Base-by-base conservation (phyloP, 2,329 filamentous ascomycete genomes). In the Sporothrix phasma region DNA sequence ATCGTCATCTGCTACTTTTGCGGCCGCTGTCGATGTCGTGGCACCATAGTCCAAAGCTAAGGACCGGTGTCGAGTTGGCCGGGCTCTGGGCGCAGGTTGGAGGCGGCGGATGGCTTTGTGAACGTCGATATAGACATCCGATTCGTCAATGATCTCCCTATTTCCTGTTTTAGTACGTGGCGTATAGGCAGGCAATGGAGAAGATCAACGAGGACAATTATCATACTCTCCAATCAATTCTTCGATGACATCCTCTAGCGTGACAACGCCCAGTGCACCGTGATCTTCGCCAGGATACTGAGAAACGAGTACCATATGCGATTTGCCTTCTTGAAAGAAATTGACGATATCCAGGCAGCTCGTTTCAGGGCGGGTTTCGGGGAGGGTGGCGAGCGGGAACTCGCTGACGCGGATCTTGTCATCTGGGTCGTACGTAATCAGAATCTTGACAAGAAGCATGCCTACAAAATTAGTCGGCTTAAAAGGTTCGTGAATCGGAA, bases 281-380 rank as follows among this genome's bases (percentile, higher is more conserved):
- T 89, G 87, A 71, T 96, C 88, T 69, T 95, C 90, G n/a, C 93
- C 92, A 0, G 94, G 94, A 37, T 76, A 81, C 71, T 96, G 90
- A 0, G 93, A 97, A 8, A 97, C 94, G 31, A 99, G 80, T 0
- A 97, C 93, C 92, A 99, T 96, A 75, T 99, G 94, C 1, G 92
- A 96, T 75, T 99, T 99, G 71, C 94, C 94, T 79, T 99, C 94
- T 75, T 99, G 94, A 79, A 99, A 99, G 76, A 97, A 99, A 78
- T 99, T 99, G 77, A 99, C 91, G 71, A 99, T 97, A 74, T 99
- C 94, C 64, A 99, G 78, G 74, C 94, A 99, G 77, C 92, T 97
- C 0, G 94, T 99, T 73, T 97, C 91, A 0, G 94, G 91, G 10
- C 90, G 85, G 0, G 94, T 99, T 75, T 99, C 94, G 1, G 95